Evolutionary conservation across 208 protist genomes (phyloP).

Genomic region (Histomonas meleagridis): DNA sequence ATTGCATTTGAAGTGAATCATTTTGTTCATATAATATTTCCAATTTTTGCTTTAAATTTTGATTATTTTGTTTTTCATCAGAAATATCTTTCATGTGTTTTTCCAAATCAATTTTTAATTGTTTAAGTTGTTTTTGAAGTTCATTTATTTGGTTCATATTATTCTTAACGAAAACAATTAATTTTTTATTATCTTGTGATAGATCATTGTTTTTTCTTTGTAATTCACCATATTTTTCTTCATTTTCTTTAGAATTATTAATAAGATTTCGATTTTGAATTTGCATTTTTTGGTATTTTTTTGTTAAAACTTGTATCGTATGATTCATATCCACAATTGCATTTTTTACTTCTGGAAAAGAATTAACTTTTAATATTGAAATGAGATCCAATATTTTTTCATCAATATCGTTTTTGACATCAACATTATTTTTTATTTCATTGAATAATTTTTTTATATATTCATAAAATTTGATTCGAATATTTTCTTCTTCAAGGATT

Average conservation of each 20-base stretch:
- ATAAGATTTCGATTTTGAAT: background rate
- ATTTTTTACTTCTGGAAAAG: background rate
- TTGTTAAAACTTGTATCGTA: background rate
- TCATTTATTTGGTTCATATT: background rate
- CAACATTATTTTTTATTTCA: background rate
- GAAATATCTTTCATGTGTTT: background rate
- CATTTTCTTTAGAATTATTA: too few relatives aligned
- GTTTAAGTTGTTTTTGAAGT: background rate
- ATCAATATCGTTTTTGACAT: background rate
- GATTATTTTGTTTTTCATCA: background rate
- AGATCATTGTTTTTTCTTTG: background rate
- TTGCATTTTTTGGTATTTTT: background rate
- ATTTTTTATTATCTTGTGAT: too few relatives aligned
- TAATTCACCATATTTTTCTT: background rate
- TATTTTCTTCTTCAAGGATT: background rate
- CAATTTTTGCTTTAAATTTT: background rate
- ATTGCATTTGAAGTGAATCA: background rate
- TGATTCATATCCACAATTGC: background rate
- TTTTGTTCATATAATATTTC: background rate
- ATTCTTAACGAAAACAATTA: background rate
- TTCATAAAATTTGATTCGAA: background rate
- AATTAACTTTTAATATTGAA: background rate
- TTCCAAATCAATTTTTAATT: background rate
- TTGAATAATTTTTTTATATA: background rate
- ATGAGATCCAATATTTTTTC: background rate